Evolutionary conservation across 768 basidiomycete genomes (phyloP).

Genomic region (Termitomyces heimii): DNA sequence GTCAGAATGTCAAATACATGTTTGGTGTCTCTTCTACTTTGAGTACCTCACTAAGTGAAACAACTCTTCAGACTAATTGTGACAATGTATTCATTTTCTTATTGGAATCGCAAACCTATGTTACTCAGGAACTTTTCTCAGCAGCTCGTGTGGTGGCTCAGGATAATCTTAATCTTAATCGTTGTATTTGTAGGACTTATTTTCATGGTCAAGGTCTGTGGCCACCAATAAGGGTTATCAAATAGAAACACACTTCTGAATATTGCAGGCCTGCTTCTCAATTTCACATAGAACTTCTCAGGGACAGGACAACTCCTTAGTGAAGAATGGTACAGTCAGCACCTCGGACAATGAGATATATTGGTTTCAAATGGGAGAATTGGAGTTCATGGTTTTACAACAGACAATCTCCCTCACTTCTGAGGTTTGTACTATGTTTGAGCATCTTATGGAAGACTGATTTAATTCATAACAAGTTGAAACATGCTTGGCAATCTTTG

Average conservation of each 20-base stretch:
- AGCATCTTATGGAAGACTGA: background rate
- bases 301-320: background rate
- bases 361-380: too few species aligned
- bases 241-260: background rate
- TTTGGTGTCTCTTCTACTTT: background rate
- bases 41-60: too few species aligned
- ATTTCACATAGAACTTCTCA: background rate
- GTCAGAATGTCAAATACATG: background rate
- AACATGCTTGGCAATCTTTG: background rate
- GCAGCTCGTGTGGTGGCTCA: background rate
- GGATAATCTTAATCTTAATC: too few species aligned
- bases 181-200: background rate
- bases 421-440: background rate
- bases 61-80: background rate
- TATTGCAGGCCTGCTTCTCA: background rate
- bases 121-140: background rate
- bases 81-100: background rate
- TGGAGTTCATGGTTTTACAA: background rate
- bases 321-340: too few species aligned
- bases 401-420: background rate
- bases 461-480: background rate
- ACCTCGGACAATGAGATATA: too few species aligned
- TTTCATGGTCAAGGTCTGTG: background rate
- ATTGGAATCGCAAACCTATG: background rate
- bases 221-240: background rate